A percentile compares a stretch with the other conserved stretches of the same genome.
phyloP scores from a whole-genome alignment of 495 filamentous ascomycete genomes.

The Daldinia childiae region DNA sequence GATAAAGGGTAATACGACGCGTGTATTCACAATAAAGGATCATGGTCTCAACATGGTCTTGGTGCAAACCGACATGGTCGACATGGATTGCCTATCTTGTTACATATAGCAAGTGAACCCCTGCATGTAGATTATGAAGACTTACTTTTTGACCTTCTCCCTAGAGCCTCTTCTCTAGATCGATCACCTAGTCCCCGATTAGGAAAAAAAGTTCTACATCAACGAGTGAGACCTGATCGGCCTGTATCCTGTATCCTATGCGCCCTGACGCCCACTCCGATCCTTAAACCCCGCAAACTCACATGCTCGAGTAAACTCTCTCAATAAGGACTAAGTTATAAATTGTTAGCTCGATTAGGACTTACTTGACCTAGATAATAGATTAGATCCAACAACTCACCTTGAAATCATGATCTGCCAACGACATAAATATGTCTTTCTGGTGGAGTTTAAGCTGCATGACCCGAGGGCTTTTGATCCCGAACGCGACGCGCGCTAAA shows the following conservation, averaged over 20 bases:
- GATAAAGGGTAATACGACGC: slow-evolving; percentile 1
- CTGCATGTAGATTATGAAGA: neutral
- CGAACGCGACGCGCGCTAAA: slow-evolving; percentile 65
- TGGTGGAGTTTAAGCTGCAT: slow-evolving; percentile 54
- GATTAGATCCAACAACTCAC: slow-evolving; percentile 40
- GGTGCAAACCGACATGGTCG: no score
- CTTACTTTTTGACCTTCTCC: neutral
- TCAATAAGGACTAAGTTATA: slow-evolving; percentile 39
- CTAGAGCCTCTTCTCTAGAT: neutral
- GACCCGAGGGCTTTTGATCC: slow-evolving; percentile 64
- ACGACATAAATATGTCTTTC: slow-evolving; percentile 56
- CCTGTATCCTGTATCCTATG: neutral
- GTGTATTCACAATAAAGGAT: neutral
- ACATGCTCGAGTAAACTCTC: slow-evolving; percentile 45
- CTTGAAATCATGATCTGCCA: slow-evolving; percentile 61
- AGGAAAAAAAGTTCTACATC: neutral
- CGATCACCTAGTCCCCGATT: neutral
- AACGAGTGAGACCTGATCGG: neutral
- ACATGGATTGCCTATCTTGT: no score
- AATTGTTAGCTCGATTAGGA: slow-evolving; percentile 8
- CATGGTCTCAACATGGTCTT: no score
- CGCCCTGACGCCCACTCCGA: no score
- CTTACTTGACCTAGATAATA: neutral
- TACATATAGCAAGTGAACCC: neutral
- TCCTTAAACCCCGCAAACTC: neutral